A percentile compares a stretch with the other conserved stretches of the same genome.
phyloP scores from a whole-genome alignment of 805 yeast genomes.

The Candida morakotiae region DNA sequence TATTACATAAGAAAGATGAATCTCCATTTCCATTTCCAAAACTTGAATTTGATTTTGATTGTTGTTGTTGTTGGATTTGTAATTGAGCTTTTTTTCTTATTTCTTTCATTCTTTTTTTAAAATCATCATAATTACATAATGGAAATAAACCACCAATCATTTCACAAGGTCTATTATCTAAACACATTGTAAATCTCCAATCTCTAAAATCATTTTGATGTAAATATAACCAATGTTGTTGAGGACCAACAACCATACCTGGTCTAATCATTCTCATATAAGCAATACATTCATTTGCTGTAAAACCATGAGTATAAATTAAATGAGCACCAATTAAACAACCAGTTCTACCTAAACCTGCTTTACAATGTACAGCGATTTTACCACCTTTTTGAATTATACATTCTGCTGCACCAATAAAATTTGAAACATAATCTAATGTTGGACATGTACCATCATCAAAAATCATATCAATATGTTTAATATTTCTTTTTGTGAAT shows the following conservation, averaged over 20 bases:
- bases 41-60: constrained; percentile 27
- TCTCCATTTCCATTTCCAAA: constrained; percentile 24
- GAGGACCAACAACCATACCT: constrained; percentile 99
- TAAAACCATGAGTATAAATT: constrained; percentile 93
- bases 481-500: constrained; percentile 77
- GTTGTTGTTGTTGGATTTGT: constrained; percentile 29
- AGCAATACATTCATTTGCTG: constrained; percentile 95
- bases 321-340: constrained; percentile 96
- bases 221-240: constrained; percentile 96
- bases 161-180: constrained; percentile 64
- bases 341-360: constrained; percentile 97
- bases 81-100: constrained; percentile 25
- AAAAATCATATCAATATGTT: constrained; percentile 92
- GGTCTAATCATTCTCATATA: constrained; percentile 96
- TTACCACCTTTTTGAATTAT: constrained; percentile 83
- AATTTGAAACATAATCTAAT: constrained; percentile 85
- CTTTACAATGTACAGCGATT: constrained; percentile 98
- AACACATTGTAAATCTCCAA: constrained; percentile 89
- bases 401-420: constrained; percentile 93
- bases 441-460: constrained; percentile 99
- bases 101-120: constrained; percentile 49
- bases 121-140: constrained; percentile 58
- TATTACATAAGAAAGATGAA: constrained; percentile 47
- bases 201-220: constrained; percentile 95
- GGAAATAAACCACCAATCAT: constrained; percentile 66